phyloP scores from a whole-genome alignment of 345 rosid genomes.

The Erucastrum elatum region DNA sequence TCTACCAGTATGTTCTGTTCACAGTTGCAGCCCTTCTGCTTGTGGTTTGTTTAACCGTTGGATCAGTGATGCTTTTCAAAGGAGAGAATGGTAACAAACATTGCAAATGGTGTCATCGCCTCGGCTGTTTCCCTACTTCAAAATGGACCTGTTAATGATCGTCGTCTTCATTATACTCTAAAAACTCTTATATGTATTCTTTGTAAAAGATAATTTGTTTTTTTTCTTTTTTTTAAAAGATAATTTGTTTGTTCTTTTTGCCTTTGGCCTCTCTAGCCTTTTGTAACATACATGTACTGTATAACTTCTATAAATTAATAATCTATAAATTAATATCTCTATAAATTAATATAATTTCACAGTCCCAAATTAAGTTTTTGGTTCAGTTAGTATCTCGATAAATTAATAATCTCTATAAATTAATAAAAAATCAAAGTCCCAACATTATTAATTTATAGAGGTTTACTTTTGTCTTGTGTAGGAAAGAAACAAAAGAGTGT shows the following conservation, averaged over 20 bases:
- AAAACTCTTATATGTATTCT: conserved; percentile 23
- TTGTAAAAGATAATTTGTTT: background rate
- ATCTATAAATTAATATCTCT: too few relatives aligned
- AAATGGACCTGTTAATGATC: conserved; percentile 64
- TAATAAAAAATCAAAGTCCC: too few relatives aligned
- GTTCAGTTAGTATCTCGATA: too few relatives aligned
- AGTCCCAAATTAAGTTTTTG: too few relatives aligned
- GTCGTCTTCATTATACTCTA: background rate
- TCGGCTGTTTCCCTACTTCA: conserved; percentile 84
- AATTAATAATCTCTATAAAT: too few relatives aligned
- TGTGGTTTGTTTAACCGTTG: conserved; percentile 66
- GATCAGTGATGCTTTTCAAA: conserved; percentile 75
- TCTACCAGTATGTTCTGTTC: conserved; percentile 69
- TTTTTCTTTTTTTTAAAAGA: background rate
- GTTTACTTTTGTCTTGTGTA: background rate
- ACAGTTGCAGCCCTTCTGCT: conserved; percentile 53
- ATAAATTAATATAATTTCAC: too few relatives aligned
- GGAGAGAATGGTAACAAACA: conserved; percentile 79
- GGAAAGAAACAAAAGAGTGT: background rate
- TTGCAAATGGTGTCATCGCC: conserved; percentile 99
- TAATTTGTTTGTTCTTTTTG: conserved; percentile 22
- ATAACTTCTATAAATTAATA: too few relatives aligned
- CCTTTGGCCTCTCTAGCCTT: conserved; percentile 13
- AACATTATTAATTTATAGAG: too few relatives aligned
- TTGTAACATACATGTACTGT: conserved; percentile 4